A percentile compares a stretch with the other conserved stretches of the same genome.
These are phyloP conservation scores for Sugiyamaella boreocaroliniensis DNA, from an alignment of 805 yeast species.

Conservation along the genomic window DNA sequence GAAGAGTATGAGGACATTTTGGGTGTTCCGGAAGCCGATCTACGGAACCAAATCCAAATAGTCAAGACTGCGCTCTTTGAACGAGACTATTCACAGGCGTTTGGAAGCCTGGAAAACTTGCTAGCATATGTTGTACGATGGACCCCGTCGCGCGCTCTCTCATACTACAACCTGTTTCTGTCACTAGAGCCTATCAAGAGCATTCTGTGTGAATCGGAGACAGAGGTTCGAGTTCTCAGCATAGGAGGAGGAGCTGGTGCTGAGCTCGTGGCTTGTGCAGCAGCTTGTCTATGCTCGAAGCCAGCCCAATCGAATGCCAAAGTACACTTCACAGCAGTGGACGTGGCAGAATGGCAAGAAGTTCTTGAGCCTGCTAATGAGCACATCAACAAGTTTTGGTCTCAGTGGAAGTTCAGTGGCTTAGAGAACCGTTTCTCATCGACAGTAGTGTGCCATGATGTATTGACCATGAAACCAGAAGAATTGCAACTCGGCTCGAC, in stretches of 20 bases:
- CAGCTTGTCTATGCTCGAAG: not conserved
- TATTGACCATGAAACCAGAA: slow-evolving; percentile 19
- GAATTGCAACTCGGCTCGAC: slow-evolving; percentile 26
- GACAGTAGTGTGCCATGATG: slow-evolving; percentile 15
- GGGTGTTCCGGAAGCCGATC: slow-evolving; percentile 13
- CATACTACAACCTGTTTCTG: slow-evolving; percentile 62
- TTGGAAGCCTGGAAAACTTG: slow-evolving; percentile 54
- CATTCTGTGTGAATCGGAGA: slow-evolving; percentile 25
- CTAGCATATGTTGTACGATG: slow-evolving; percentile 77
- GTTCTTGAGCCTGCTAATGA: slow-evolving; percentile 43
- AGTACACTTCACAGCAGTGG: slow-evolving; percentile 52
- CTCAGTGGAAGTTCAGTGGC: slow-evolving; percentile 9
- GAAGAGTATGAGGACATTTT: slow-evolving; percentile 23
- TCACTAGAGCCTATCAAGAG: slow-evolving; percentile 40
- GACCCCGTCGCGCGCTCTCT: slow-evolving; percentile 77
- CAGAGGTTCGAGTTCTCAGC: slow-evolving; percentile 38
- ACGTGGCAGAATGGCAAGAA: slow-evolving; percentile 70
- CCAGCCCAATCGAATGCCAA: slow-evolving; percentile 39
- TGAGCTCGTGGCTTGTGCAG: slow-evolving; percentile 57
- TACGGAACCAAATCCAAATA: slow-evolving; percentile 47
- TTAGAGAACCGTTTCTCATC: not conserved
- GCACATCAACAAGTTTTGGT: slow-evolving; percentile 48
- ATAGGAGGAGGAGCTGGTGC: slow-evolving; percentile 92
- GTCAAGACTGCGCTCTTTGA: slow-evolving; percentile 67
- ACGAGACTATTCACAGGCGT: slow-evolving; percentile 65